These are phyloP conservation scores for Arabidopsis lyrata DNA, from an alignment of 441 rosid species.

Conservation along the genomic window DNA sequence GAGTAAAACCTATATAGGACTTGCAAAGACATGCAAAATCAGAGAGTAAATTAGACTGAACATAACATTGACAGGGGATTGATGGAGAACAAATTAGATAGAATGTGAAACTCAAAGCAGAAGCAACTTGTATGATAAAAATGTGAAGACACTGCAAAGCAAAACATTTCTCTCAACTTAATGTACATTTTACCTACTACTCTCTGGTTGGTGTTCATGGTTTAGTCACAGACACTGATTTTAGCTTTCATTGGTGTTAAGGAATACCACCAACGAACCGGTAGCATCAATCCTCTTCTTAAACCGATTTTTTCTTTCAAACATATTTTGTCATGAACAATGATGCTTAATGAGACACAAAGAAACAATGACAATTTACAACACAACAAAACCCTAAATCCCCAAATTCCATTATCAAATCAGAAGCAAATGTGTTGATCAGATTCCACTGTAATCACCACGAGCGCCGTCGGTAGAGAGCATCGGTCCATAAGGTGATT, in stretches of 20 bases:
- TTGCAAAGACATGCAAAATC: too few species aligned
- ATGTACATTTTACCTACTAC: too few species aligned
- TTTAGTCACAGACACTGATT: too few species aligned
- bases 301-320: background rate
- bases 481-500: slow-evolving; percentile 66
- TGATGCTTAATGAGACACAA: background rate
- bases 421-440: background rate
- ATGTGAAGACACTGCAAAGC: too few species aligned
- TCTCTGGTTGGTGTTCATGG: too few species aligned
- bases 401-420: slow-evolving; percentile 9
- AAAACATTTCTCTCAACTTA: too few species aligned
- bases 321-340: slow-evolving; percentile 3
- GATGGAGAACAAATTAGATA: too few species aligned
- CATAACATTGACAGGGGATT: too few species aligned
- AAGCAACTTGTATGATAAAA: too few species aligned
- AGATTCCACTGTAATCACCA: slow-evolving; percentile 56
- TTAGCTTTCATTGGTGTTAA: background rate
- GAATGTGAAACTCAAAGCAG: too few species aligned
- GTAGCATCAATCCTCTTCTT: background rate
- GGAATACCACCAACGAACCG: background rate
- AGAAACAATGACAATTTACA: slow-evolving; percentile 24
- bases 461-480: slow-evolving; percentile 55
- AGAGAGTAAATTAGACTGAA: too few species aligned
- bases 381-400: slow-evolving; percentile 30
- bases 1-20: too few species aligned